phyloP scores from a whole-genome alignment of 306 rosid genomes.

The Trifolium subterraneum region DNA sequence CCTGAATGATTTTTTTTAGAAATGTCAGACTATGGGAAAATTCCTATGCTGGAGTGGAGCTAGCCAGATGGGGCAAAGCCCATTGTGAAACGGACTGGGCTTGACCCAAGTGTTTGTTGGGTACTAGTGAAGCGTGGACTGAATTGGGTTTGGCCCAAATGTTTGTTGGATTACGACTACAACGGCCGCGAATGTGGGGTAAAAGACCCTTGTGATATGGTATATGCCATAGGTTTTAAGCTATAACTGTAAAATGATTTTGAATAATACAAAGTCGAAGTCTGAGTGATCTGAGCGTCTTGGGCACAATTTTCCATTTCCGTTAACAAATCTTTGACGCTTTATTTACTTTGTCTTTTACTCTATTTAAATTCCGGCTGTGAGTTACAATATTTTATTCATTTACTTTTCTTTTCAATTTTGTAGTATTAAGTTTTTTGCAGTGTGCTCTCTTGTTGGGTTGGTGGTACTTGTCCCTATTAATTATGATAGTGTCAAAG shows the following conservation, averaged over 20 bases:
- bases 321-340: background rate
- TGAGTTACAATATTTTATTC: background rate
- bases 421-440: conserved; percentile 75
- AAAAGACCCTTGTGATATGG: too few relatives aligned
- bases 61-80: too few relatives aligned
- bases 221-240: too few relatives aligned
- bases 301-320: background rate
- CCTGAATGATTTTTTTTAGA: too few relatives aligned
- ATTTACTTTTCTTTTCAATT: conserved; percentile 1
- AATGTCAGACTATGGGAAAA: too few relatives aligned
- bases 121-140: too few relatives aligned
- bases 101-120: too few relatives aligned
- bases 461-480: conserved; percentile 70
- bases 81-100: too few relatives aligned
- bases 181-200: too few relatives aligned
- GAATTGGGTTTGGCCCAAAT: too few relatives aligned
- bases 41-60: too few relatives aligned
- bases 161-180: too few relatives aligned
- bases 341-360: background rate
- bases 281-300: background rate
- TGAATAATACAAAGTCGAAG: background rate
- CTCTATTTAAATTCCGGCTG: background rate
- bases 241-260: background rate
- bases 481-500: conserved; percentile 57
- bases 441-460: conserved; percentile 76